Evolutionary conservation across 345 rosid genomes (phyloP), one percentile per base, ranked within the genome.

Genomic region (Hibiscus mutabilis): DNA sequence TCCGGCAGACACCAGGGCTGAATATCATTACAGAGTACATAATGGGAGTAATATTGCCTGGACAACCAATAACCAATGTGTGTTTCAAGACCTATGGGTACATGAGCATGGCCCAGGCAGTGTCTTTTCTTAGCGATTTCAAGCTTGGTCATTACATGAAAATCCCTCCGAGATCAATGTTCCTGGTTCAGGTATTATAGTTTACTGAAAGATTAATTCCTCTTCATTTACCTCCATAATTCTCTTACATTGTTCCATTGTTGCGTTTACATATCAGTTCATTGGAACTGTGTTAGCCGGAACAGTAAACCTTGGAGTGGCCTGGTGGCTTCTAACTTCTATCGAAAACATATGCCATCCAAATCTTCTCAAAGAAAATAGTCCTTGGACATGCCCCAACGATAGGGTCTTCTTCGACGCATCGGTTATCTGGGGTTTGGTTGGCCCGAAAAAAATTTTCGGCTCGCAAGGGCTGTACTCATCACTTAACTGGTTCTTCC

Each of bases 111-210:
- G 53, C 81, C 44, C 79, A 80, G 49, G 83, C 81, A n/a, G 72
- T 80, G 33, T 22, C 79, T 37, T 80, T 80, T 65, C 81, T 80
- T n/a, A 64, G 74, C 31, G 81, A 80, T 63, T 80, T 80, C 74
- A 80, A 77, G 64, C 66, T 80, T n/a, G 78, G 83, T 25, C 83
- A 80, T 68, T 80, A 77, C 78, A 80, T 77, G 83, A 80, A 77
- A 66, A 77, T 80, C 68, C 83, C 83, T 67, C 83, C 80, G 3
- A 74, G 80, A 67, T 80, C 80, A 61, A 77, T 80, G 83, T 77
- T 80, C 74, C 69, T 80, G n/a, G 83, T 80, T 71, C 80, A 80
- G 83, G 83, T 80, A 74, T n/a, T 6, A 24, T 19, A 53, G 3
- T 18, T 35, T 31, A 69, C 33, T 31, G 12, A 59, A 15, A 29